These are phyloP conservation scores for Hirschfeldia incana DNA, from an alignment of 345 rosid species.

Conservation along the genomic window DNA sequence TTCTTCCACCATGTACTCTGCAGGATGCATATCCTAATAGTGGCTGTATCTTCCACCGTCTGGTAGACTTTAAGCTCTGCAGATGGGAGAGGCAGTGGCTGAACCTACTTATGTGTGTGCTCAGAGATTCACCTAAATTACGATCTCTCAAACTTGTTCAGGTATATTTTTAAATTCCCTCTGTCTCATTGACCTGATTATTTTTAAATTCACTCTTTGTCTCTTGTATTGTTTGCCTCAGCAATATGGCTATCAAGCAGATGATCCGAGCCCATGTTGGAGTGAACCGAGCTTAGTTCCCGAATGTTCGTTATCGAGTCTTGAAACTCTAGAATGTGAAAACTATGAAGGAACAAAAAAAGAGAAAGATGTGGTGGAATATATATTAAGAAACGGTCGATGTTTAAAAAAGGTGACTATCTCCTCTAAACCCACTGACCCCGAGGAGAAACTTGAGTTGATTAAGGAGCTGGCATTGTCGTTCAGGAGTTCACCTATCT, in stretches of 20 bases:
- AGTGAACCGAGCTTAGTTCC: conserved; percentile 14
- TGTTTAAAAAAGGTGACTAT: neutral
- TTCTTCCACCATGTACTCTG: neutral
- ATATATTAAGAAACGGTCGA: neutral
- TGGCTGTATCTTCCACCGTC: conserved; percentile 5
- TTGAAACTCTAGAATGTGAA: conserved; percentile 9
- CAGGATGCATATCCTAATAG: conserved; percentile 6
- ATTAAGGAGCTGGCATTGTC: neutral
- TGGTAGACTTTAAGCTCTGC: conserved; percentile 9
- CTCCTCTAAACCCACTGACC: neutral
- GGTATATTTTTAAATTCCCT: neutral
- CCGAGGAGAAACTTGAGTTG: conserved; percentile 3
- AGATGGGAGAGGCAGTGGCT: conserved; percentile 15
- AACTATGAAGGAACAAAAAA: neutral
- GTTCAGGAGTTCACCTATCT: neutral
- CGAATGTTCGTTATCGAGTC: neutral
- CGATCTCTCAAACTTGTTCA: neutral
- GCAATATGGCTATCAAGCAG: neutral
- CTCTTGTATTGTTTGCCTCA: neutral
- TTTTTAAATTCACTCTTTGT: neutral
- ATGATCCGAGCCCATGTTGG: neutral
- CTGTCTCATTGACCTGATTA: neutral
- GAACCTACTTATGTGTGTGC: conserved; percentile 1
- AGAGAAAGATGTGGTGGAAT: conserved; percentile 2
- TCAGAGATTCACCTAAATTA: conserved; percentile 12